phyloP scores from a whole-genome alignment of 1,284 basidiomycete genomes.

The Erythrobasidium hasegawianum region DNA sequence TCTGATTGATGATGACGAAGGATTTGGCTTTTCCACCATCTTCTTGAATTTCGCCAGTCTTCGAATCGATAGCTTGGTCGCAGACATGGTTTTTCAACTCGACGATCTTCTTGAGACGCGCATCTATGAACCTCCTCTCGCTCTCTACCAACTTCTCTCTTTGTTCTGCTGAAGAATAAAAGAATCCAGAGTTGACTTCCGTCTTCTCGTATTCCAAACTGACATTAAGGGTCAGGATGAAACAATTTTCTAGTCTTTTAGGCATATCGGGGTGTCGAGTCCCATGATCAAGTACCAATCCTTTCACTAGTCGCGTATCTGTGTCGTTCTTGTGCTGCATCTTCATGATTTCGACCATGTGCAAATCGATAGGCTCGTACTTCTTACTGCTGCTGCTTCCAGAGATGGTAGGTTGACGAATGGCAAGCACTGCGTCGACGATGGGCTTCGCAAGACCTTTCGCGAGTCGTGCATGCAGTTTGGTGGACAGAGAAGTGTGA shows the following conservation, averaged over 20 bases:
- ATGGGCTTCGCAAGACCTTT: conserved; percentile 85
- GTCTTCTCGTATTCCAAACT: conserved; percentile 99
- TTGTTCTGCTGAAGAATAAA: conserved; percentile 98
- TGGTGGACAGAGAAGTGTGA: conserved; percentile 90
- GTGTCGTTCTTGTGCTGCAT: conserved; percentile 99
- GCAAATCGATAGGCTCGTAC: conserved; percentile 85
- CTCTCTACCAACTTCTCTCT: conserved; percentile 98
- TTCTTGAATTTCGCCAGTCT: background rate
- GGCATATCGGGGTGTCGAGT: conserved; percentile 99
- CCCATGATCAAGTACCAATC: conserved; percentile 88
- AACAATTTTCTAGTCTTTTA: conserved; percentile 95
- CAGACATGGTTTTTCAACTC: conserved; percentile 96
- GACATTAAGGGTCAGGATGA: conserved; percentile 92
- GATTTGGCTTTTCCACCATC: conserved; percentile 58
- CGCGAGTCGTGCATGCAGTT: conserved; percentile 78
- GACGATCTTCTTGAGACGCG: conserved; percentile 92
- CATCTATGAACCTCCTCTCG: conserved; percentile 89
- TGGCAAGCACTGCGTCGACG: conserved; percentile 90
- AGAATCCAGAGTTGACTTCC: conserved; percentile 99
- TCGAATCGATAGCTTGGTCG: conserved; percentile 74
- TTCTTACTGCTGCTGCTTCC: conserved; percentile 11
- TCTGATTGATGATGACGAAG: conserved; percentile 98
- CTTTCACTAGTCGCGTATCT: conserved; percentile 92
- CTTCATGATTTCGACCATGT: conserved; percentile 99
- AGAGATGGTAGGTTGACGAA: conserved; percentile 58